Evolutionary conservation across 2,329 filamentous ascomycete genomes (phyloP).

Genomic region (Trichophyton schoenleinii): DNA sequence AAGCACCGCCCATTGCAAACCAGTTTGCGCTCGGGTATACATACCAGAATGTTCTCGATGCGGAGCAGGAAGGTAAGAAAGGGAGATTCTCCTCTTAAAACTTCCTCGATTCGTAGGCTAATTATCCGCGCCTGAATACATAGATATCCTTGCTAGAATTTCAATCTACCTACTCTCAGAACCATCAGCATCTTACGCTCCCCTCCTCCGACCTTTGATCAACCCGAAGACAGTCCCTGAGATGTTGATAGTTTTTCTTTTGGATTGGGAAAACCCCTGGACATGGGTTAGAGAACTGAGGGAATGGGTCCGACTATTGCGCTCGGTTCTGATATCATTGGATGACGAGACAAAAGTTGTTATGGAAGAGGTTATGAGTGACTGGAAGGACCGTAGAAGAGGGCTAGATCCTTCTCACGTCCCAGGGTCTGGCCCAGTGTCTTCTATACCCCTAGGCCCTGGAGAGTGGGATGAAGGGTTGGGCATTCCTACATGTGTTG

Average conservation of each 20-base stretch:
- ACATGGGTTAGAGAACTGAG: constrained; percentile 78
- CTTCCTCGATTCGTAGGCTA: neutral
- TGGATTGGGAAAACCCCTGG: constrained; percentile 93
- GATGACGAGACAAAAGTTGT: constrained; percentile 64
- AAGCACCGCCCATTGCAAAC: constrained; percentile 71
- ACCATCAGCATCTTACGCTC: constrained; percentile 68
- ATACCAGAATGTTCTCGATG: constrained; percentile 86
- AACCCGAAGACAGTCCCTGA: constrained; percentile 73
- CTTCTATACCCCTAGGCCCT: constrained; percentile 61
- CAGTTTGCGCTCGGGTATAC: constrained; percentile 88
- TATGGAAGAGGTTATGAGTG: constrained; percentile 74
- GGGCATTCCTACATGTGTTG: constrained; percentile 76
- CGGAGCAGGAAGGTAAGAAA: constrained; percentile 70
- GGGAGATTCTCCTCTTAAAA: neutral
- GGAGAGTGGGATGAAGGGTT: constrained; percentile 90
- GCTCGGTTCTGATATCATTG: constrained; percentile 60
- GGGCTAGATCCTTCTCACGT: constrained; percentile 45
- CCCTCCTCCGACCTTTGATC: constrained; percentile 70
- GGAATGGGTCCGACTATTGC: constrained; percentile 77
- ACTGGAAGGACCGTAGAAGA: constrained; percentile 65
- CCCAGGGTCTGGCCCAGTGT: constrained; percentile 47
- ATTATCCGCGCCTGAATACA: neutral
- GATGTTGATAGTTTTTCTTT: constrained; percentile 76
- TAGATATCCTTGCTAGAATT: constrained; percentile 79
- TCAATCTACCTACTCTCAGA: constrained; percentile 81